Evolutionary conservation across 2,329 filamentous ascomycete genomes (phyloP), one percentile per base, ranked within the genome.

Genomic region (Hymenoscyphus occultus): DNA sequence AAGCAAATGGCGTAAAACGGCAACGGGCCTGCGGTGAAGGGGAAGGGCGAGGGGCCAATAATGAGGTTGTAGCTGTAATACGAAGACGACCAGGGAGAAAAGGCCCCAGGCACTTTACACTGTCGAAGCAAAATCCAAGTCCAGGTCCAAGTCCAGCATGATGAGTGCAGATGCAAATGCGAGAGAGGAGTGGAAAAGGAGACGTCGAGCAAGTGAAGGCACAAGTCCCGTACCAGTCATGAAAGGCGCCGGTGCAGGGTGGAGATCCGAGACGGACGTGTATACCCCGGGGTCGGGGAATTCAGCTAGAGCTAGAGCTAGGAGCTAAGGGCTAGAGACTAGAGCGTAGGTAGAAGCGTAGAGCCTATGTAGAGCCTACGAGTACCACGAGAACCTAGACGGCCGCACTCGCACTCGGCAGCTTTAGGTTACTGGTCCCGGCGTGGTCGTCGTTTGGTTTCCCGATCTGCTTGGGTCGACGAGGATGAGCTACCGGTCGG

Each of bases 91-190:
- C 45, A 51, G 22, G n/a, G 45, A 51, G 45, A 51, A 51, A 63
- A 65, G 65, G 69, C 71, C 63, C 72, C 67, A 64, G 68, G 67
- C 71, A 67, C 68, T 73, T 68, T 19, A 74, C 72, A 74, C 74
- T 65, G 67, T 71, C 67, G 65, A 66, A n/a, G 13, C 31, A 13
- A 58, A 60, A 48, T 54, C 9, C 39, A 64, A 59, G 63, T 32
- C 10, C n/a, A 59, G 9, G 9, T 35, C 5, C 35, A 35, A 35
- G 35, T 35, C 45, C 45, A 51, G 45, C 45, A 51, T 51, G 45
- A 12, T 51, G 45, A 12, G 45, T 28, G 9, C 10, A 10, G 4
- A 12, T 10, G 13, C 9, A 22, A 19, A 51, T 10, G 45, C 10
- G n/a, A 22, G 10, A 22, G 45, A 22, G 45, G n/a, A 22, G 45